Percentiles rank a stretch among this genome's conserved stretches.
Conservation (phyloP, 78 protist genomes). For the Cavenderia fasciculata region DNA sequence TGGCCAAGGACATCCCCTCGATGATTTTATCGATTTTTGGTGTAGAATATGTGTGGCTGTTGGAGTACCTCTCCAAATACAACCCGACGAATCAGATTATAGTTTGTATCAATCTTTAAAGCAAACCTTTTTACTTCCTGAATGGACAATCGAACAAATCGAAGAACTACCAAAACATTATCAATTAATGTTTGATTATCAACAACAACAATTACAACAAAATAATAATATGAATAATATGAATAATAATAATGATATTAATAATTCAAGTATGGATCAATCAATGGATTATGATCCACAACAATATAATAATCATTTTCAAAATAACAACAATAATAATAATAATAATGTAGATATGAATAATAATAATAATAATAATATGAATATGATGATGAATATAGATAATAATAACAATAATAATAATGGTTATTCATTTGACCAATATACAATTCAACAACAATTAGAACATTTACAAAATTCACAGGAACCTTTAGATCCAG, state of each 20-base stretch:
- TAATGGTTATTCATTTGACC: too few species aligned
- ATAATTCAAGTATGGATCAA: background rate
- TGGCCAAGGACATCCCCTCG: conserved; percentile 19
- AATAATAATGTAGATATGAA: too few species aligned
- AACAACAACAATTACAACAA: background rate
- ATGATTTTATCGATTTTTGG: conserved; percentile 61
- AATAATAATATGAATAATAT: background rate
- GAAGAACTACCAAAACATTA: background rate
- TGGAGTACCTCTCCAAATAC: background rate
- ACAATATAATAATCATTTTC: too few species aligned
- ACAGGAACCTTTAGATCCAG: background rate
- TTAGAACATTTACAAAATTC: too few species aligned
- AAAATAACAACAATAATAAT: too few species aligned
- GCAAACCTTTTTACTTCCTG: background rate
- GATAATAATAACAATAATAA: too few species aligned
- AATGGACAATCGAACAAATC: conserved; percentile 19
- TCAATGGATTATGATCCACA: background rate
- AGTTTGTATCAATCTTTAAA: conserved; percentile 9
- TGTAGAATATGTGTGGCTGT: background rate
- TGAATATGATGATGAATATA: too few species aligned
- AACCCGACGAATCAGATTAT: background rate
- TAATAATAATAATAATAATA: too few species aligned
- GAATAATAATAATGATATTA: too few species aligned
- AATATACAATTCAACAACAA: too few species aligned
- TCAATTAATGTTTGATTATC: background rate